Evolutionary conservation across 805 yeast species (phyloP).

Genomic region (Lachancea lanzarotensis): DNA sequence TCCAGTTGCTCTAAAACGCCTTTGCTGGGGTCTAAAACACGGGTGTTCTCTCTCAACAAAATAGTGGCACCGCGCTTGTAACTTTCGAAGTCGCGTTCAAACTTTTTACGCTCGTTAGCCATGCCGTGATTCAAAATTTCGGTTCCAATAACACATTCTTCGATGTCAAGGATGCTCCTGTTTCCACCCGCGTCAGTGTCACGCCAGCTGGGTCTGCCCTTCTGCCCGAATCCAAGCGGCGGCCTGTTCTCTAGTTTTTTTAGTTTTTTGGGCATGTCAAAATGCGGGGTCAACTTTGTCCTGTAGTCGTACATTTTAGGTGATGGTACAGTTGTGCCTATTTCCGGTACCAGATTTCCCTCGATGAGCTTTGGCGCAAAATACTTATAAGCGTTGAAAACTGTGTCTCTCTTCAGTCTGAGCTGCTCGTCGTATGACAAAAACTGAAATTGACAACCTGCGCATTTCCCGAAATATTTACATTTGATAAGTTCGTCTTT

Average conservation of each 20-base stretch:
- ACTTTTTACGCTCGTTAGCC: slow-evolving; percentile 55
- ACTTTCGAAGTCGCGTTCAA: slow-evolving; percentile 39
- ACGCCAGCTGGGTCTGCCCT: slow-evolving; percentile 74
- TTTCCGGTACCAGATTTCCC: slow-evolving; percentile 45
- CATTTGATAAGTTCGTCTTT: slow-evolving; percentile 54
- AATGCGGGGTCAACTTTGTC: slow-evolving; percentile 94
- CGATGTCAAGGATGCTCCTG: slow-evolving; percentile 73
- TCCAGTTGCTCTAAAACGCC: slow-evolving; percentile 31
- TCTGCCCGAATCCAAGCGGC: slow-evolving; percentile 81
- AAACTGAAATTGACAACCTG: slow-evolving; percentile 92
- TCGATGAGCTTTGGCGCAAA: slow-evolving; percentile 55
- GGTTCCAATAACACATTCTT: slow-evolving; percentile 90
- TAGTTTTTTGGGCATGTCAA: slow-evolving; percentile 60
- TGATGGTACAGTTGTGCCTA: slow-evolving; percentile 62
- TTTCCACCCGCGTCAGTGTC: slow-evolving; percentile 48
- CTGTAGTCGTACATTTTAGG: slow-evolving; percentile 75
- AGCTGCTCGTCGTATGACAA: slow-evolving; percentile 69
- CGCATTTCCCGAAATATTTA: slow-evolving; percentile 82
- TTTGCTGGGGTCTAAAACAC: slow-evolving; percentile 27
- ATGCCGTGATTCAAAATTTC: slow-evolving; percentile 67
- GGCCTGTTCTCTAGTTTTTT: slow-evolving; percentile 45
- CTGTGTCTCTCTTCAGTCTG: slow-evolving; percentile 62
- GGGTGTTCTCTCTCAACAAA: slow-evolving; percentile 72
- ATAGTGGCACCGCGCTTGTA: slow-evolving; percentile 82
- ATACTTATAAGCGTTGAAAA: slow-evolving; percentile 72